Percentiles rank a stretch among this genome's conserved stretches.
Conservation (phyloP, 163 green algal species). For the Prototheca stagnorum region DNA sequence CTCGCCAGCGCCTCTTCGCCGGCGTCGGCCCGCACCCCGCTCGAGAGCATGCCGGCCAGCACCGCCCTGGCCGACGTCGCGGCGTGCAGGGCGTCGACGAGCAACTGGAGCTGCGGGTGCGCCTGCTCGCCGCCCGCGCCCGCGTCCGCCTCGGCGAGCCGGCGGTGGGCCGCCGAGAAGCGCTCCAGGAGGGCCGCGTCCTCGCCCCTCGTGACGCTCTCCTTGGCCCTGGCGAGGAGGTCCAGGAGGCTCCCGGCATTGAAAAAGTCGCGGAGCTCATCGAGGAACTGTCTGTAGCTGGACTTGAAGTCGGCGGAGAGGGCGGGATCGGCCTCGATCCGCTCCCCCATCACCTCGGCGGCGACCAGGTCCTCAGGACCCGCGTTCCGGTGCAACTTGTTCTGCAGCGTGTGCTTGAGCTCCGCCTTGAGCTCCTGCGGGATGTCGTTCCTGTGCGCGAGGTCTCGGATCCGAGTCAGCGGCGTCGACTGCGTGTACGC, state of each 20-base stretch:
- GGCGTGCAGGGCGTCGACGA: constrained; percentile 45
- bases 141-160: constrained; percentile 39
- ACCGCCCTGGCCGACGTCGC: constrained; percentile 43
- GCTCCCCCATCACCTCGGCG: constrained; percentile 73
- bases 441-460: constrained; percentile 85
- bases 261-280: constrained; percentile 95
- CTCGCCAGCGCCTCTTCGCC: constrained; percentile 64
- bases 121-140: constrained; percentile 20
- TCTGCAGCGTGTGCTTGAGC: constrained; percentile 99
- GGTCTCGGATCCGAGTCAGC: constrained; percentile 92
- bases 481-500: constrained; percentile 71
- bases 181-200: neutral
- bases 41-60: constrained; percentile 41
- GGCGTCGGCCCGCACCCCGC: constrained; percentile 80
- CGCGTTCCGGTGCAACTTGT: constrained; percentile 97
- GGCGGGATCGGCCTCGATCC: constrained; percentile 43
- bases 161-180: neutral
- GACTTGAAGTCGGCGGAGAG: constrained; percentile 71
- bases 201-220: neutral
- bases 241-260: constrained; percentile 51
- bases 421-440: constrained; percentile 83
- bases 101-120: constrained; percentile 11
- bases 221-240: neutral
- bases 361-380: constrained; percentile 93
- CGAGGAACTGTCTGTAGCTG: constrained; percentile 43